Conservation (phyloP, 768 basidiomycete genomes). For the Podaxis carcinomalis region DNA sequence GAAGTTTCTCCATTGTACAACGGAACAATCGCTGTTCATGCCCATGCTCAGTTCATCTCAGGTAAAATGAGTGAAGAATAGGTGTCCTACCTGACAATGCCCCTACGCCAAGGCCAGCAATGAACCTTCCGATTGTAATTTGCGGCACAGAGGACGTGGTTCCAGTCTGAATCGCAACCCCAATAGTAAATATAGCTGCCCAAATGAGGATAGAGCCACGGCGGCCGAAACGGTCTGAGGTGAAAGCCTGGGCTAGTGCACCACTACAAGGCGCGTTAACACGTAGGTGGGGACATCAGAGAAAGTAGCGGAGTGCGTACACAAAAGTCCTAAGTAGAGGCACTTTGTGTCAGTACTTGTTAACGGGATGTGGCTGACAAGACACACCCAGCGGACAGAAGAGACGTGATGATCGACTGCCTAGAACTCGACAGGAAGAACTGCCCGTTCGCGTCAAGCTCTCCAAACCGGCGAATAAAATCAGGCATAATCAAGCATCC, state of each 20-base stretch:
- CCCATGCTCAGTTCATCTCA: background rate
- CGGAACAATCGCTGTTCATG: constrained; percentile 16
- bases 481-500: constrained; percentile 81
- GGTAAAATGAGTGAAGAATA: background rate
- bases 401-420: constrained; percentile 75
- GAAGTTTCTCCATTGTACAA: constrained; percentile 78
- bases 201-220: constrained; percentile 73
- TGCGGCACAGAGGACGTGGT: constrained; percentile 57
- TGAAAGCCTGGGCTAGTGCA: constrained; percentile 68
- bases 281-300: constrained; percentile 9
- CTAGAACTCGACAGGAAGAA: constrained; percentile 54
- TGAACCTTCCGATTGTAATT: constrained; percentile 67
- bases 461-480: constrained; percentile 67
- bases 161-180: constrained; percentile 66
- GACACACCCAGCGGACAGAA: constrained; percentile 68
- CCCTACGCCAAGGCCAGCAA: constrained; percentile 76
- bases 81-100: constrained; percentile 53
- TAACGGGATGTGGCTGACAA: background rate
- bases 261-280: constrained; percentile 32
- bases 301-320: constrained; percentile 25
- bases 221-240: constrained; percentile 68
- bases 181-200: constrained; percentile 68
- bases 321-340: constrained; percentile 41
- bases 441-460: constrained; percentile 40
- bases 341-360: background rate